phyloP scores from a whole-genome alignment of 139 green algal genomes.

The Chara braunii region DNA sequence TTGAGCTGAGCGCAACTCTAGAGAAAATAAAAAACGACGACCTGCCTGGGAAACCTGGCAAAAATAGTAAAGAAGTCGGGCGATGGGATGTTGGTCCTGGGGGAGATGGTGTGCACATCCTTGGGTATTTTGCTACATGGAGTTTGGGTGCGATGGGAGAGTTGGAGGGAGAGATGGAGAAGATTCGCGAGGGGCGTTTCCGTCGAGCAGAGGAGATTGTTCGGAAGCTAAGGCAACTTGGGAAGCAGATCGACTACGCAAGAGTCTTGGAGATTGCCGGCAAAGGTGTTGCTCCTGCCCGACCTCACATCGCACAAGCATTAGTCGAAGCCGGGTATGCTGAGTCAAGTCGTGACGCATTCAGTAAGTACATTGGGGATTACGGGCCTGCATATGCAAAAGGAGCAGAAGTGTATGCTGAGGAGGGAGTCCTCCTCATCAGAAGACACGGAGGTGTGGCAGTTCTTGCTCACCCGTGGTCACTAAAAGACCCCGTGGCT shows the following conservation, averaged over 20 bases:
- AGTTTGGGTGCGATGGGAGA: constrained; percentile 1
- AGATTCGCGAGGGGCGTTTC: constrained; percentile 22
- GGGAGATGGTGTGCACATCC: constrained; percentile 19
- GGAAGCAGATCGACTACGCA: constrained; percentile 1
- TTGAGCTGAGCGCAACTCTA: constrained; percentile 30
- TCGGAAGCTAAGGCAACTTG: constrained; percentile 21
- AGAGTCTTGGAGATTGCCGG: constrained; percentile 17
- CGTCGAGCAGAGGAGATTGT: constrained; percentile 9
- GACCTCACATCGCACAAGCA: constrained; percentile 17
- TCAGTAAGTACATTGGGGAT: constrained; percentile 27
- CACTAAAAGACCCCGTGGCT: background rate
- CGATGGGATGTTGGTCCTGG: background rate
- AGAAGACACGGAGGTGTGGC: constrained; percentile 5
- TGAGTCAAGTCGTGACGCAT: constrained; percentile 13
- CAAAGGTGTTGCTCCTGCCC: constrained; percentile 11
- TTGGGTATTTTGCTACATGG: constrained; percentile 18
- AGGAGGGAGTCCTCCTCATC: constrained; percentile 17
- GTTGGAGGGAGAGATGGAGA: background rate
- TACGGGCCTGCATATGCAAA: constrained; percentile 27
- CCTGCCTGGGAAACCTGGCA: background rate
- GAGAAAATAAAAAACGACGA: background rate
- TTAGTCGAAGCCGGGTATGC: constrained; percentile 22
- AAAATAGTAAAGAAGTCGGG: background rate
- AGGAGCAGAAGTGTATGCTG: constrained; percentile 10
- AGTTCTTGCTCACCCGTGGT: constrained; percentile 36